Percentiles rank a stretch among this genome's conserved stretches.
Conservation (phyloP, 208 protist genomes). For the Acanthamoeba rhysodes region DNA sequence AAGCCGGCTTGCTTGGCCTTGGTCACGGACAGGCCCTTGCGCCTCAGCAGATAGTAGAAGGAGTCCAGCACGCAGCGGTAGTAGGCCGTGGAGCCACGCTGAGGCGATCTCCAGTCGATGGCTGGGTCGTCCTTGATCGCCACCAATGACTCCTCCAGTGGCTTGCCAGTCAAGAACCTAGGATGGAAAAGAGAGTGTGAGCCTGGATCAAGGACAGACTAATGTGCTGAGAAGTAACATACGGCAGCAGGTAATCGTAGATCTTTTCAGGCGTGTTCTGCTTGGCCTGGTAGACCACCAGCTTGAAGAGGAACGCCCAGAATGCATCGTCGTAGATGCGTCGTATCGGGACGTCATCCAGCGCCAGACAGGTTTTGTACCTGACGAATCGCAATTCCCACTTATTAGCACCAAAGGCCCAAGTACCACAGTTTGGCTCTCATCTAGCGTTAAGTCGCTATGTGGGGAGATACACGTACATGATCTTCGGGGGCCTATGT, state of each 20-base stretch:
- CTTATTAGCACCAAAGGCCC: not conserved
- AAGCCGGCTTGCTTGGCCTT: constrained; percentile 74
- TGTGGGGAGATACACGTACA: constrained; percentile 28
- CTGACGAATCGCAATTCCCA: not conserved
- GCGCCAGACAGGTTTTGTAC: constrained; percentile 75
- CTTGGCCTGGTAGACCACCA: constrained; percentile 67
- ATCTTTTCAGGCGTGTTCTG: constrained; percentile 77
- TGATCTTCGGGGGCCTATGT: constrained; percentile 74
- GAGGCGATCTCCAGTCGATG: constrained; percentile 74
- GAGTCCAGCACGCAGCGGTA: constrained; percentile 74
- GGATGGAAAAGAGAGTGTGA: not conserved
- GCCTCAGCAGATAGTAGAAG: constrained; percentile 68
- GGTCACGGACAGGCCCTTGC: constrained; percentile 58
- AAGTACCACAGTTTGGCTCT: not conserved
- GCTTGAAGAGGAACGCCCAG: constrained; percentile 76
- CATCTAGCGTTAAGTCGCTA: too few species aligned
- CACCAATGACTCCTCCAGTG: constrained; percentile 70
- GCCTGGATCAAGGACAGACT: not conserved
- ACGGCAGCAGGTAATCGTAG: constrained; percentile 75
- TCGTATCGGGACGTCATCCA: constrained; percentile 47
- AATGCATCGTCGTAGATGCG: constrained; percentile 72
- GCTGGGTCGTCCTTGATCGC: constrained; percentile 60
- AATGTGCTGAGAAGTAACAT: not conserved
- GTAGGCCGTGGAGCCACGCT: constrained; percentile 73
- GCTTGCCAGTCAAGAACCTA: constrained; percentile 73